phyloP scores from a whole-genome alignment of 495 filamentous ascomycete species.

The Podospora appendiculata region DNA sequence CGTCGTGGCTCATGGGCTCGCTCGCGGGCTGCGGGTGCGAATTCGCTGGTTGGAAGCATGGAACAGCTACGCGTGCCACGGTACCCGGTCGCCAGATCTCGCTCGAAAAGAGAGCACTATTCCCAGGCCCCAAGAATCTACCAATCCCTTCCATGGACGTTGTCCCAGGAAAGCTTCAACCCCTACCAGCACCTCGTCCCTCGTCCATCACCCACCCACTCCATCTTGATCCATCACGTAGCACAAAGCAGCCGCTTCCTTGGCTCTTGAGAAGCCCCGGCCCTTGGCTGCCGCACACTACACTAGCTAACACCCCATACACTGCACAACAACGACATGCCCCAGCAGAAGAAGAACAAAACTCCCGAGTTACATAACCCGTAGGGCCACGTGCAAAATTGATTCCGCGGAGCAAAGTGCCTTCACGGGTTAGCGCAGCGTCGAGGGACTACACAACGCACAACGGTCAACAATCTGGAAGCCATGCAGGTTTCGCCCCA shows the following conservation, averaged over 20 bases:
- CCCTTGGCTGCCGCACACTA: too few relatives aligned
- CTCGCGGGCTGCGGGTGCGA: too few relatives aligned
- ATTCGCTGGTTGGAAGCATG: too few relatives aligned
- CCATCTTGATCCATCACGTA: slow-evolving; percentile 3
- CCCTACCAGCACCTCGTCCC: slow-evolving; percentile 2
- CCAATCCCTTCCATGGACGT: not conserved
- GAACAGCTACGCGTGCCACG: slow-evolving; percentile 1
- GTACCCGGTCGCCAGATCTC: slow-evolving; percentile 16
- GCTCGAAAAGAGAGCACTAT: not conserved
- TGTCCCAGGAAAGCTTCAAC: slow-evolving; percentile 6
- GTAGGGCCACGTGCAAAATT: too few relatives aligned
- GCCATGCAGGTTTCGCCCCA: not conserved
- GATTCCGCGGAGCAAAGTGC: too few relatives aligned
- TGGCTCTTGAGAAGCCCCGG: not conserved
- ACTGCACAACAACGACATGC: too few relatives aligned
- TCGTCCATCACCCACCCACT: not conserved
- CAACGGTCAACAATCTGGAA: not conserved
- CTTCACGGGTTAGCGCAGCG: too few relatives aligned
- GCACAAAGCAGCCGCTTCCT: not conserved
- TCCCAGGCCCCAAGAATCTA: not conserved
- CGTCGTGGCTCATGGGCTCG: not conserved
- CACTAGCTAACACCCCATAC: too few relatives aligned
- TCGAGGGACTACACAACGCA: too few relatives aligned
- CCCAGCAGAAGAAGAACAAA: too few relatives aligned
- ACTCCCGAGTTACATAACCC: too few relatives aligned